Conservation (phyloP, 1,139 yeast species). For the Taphrina populina region DNA sequence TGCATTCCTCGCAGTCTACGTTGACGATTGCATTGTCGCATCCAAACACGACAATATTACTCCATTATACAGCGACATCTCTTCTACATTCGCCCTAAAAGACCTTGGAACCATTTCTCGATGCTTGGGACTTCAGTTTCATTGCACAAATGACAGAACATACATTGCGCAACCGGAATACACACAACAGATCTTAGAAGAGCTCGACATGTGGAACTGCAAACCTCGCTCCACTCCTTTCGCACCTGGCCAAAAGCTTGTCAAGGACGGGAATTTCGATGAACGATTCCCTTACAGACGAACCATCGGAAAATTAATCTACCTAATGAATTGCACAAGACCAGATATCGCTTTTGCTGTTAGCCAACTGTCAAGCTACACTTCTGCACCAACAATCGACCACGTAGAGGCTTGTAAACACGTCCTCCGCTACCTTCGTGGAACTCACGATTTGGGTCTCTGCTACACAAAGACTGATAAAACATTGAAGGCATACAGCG, state of each 20-base stretch:
- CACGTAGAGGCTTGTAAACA: constrained; percentile 36
- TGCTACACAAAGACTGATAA: background rate
- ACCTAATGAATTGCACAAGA: constrained; percentile 25
- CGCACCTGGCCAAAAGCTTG: background rate
- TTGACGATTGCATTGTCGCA: background rate
- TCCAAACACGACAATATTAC: background rate
- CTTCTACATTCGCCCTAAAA: background rate
- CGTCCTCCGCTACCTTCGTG: constrained; percentile 32
- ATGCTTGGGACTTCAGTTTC: background rate
- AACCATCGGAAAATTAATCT: constrained; percentile 1
- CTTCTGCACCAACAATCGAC: constrained; percentile 21
- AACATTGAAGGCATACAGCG: constrained; percentile 24
- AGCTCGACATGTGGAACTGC: background rate
- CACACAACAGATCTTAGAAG: background rate
- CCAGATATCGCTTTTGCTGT: constrained; percentile 38
- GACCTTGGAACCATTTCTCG: background rate
- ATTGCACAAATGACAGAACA: background rate
- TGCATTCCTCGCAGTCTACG: background rate
- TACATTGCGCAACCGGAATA: background rate
- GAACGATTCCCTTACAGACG: background rate
- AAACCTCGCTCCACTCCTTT: background rate
- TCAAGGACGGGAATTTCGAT: background rate
- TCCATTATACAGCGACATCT: background rate
- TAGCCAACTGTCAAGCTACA: constrained; percentile 33
- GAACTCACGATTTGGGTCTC: constrained; percentile 2